Evolutionary conservation across 2,329 filamentous ascomycete species (phyloP), one percentile per base, ranked within the genome.

Genomic region (Xylaria sp.): DNA sequence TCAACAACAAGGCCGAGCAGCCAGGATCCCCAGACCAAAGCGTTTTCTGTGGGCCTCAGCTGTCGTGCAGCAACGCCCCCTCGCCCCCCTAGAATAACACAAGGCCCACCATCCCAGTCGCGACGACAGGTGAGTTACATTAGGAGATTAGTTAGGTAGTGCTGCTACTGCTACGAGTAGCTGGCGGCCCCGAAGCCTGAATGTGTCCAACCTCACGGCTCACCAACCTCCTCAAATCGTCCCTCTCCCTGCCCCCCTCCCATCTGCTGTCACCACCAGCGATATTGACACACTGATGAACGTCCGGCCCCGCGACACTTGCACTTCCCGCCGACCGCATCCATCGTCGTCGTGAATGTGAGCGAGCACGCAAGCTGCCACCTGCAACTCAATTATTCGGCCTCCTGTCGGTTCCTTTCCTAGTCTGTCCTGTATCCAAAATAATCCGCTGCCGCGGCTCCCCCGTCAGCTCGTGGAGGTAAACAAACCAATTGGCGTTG

Each of bases 401-500:
- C 38, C 51, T 39, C 18, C 17, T 19, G 19, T 42, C 24, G 19
- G 21, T 29, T 40, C 18, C 39, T 17, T 38, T 34, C 21, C 38
- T 44, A 44, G 41, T 26, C 37, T 39, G 40, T 47, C 17, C 17
- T 5, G 44, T 41, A 29, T 8, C 42, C 53, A 52, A 50, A 61
- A 56, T 51, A 61, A 52, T 42, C 45, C 58, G 48, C 61, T 59
- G 48, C 61, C 62, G 58, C 59, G 62, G 56, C 52, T 50, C 26
- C 24, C 29, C 18, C 52, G 37, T 47, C 46, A 48, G 54, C 42
- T 39, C 45, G n/a, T n/a, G n/a, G 24, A 59, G 62, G 64, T 67
- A 68, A 68, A 67, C 65, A 68, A 68, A 68, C 59, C 64, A 57
- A 66, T 66, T 62, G 59, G 63, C 39, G 52, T 49, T 57, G 21